Base-by-base conservation (phyloP, 2,329 filamentous ascomycete genomes). In the Verticillium tricorpus region DNA sequence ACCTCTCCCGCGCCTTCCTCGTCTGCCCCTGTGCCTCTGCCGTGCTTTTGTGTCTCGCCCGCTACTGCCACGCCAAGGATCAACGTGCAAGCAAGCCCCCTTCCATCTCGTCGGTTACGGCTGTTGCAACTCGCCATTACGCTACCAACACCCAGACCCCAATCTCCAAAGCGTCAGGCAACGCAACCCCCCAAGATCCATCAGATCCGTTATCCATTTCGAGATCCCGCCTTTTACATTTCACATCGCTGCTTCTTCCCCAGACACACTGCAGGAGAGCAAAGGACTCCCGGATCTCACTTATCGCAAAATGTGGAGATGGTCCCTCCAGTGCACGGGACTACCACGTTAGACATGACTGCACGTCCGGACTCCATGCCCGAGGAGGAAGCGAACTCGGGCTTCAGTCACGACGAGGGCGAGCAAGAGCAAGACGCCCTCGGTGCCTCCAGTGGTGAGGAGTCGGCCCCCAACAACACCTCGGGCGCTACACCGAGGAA, bases 321-420 rank as follows among this genome's bases (percentile, higher is more conserved):
- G 45, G 35, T 40, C 57, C 67, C 68, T 61, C 66, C 65, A 62
- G 67, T 64, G 62, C 59, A 66, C 61, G 66, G 65, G 62, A 68
- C 68, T 66, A 64, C 62, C 65, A 69, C 69, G 67, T 60, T 67
- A 61, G 64, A 57, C 61, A 61, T 63, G 52, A 71, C 67, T 68
- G 66, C 66, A 56, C 65, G 65, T 60, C 65, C 69, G 63, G 65
- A 69, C 65, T 65, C 71, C 35, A 68, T 71, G 67, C 69, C 72
- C 69, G 73, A 76, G 60, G 74, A 76, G 58, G 74, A 76, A 60
- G 67, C 69, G 63, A 75, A 72, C 64, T 76, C 75, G 63, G 70
- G 62, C 5, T 66, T 74, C 56, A 74, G 73, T 61, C 69, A 74
- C 66, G 73, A 76, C 57, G 60, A 54, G 28, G 60, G 60, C 56